Evolutionary conservation across 306 rosid genomes (phyloP).

Genomic region (Cercis canadensis): DNA sequence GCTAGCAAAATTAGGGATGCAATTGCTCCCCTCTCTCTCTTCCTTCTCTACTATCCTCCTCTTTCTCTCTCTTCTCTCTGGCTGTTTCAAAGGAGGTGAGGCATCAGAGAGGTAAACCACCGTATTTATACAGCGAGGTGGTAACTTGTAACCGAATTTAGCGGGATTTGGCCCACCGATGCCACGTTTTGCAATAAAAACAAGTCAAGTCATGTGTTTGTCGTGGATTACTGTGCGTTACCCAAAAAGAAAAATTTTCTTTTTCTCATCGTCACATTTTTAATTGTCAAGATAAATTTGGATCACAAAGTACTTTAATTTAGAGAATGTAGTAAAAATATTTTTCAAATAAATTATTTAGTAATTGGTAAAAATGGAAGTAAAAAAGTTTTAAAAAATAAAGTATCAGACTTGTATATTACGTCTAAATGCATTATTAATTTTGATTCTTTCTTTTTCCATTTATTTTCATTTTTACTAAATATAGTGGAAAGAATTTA

Average conservation of each 20-base stretch:
- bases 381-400: no score
- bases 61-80: constrained; percentile 9
- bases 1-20: constrained; percentile 40
- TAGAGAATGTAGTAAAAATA: no score
- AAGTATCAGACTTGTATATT: no score
- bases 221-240: not conserved
- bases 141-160: not conserved
- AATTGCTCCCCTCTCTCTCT: constrained; percentile 26
- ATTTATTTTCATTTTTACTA: no score
- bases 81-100: not conserved
- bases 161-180: not conserved
- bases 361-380: no score
- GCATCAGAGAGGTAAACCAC: not conserved
- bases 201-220: constrained; percentile 9
- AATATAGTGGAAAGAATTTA: no score
- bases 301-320: not conserved
- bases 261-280: no score
- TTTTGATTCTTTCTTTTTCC: no score
- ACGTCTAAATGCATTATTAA: no score
- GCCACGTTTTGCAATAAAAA: not conserved
- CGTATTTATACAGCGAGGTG: constrained; percentile 36
- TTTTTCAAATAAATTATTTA: no score
- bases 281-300: not conserved
- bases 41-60: constrained; percentile 23
- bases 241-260: no score